phyloP scores from a whole-genome alignment of 768 basidiomycete species.

The Boletus tylopilopsis region DNA sequence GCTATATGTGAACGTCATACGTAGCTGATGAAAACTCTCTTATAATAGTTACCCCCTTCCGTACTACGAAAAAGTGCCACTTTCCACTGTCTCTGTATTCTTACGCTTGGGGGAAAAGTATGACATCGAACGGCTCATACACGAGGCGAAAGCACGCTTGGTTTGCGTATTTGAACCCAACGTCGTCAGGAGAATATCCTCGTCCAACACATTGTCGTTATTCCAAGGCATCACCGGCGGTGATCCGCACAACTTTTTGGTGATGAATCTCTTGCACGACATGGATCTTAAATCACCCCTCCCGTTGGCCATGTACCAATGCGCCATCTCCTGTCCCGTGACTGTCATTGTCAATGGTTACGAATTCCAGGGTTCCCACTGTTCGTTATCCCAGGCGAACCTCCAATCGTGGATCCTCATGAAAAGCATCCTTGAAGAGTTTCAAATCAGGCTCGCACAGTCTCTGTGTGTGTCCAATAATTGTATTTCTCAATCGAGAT shows the following conservation, averaged over 20 bases:
- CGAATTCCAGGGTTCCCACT: neutral
- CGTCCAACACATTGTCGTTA: neutral
- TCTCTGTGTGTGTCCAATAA: neutral
- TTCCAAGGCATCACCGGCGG: neutral
- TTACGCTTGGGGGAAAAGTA: slow-evolving; percentile 25
- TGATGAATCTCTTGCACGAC: slow-evolving; percentile 16
- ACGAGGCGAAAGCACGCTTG: slow-evolving; percentile 11
- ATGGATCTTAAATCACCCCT: slow-evolving; percentile 5
- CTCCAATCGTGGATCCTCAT: slow-evolving; percentile 7
- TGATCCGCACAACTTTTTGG: slow-evolving; percentile 16
- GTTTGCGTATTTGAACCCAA: neutral
- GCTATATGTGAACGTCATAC: too few relatives aligned
- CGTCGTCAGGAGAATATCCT: slow-evolving; percentile 1
- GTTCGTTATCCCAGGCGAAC: slow-evolving; percentile 2
- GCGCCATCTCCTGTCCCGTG: slow-evolving; percentile 3
- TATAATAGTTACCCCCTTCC: slow-evolving; percentile 9
- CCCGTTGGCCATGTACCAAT: slow-evolving; percentile 14
- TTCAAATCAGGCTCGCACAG: neutral
- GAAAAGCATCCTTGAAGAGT: slow-evolving; percentile 2
- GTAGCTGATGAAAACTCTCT: neutral
- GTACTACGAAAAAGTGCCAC: slow-evolving; percentile 1
- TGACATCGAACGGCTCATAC: slow-evolving; percentile 6
- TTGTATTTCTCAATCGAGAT: slow-evolving; percentile 6
- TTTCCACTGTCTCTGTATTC: slow-evolving; percentile 9
- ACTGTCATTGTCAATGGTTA: slow-evolving; percentile 8